Base-by-base conservation (phyloP, 2,329 filamentous ascomycete genomes). In the Colletotrichum sp. region DNA sequence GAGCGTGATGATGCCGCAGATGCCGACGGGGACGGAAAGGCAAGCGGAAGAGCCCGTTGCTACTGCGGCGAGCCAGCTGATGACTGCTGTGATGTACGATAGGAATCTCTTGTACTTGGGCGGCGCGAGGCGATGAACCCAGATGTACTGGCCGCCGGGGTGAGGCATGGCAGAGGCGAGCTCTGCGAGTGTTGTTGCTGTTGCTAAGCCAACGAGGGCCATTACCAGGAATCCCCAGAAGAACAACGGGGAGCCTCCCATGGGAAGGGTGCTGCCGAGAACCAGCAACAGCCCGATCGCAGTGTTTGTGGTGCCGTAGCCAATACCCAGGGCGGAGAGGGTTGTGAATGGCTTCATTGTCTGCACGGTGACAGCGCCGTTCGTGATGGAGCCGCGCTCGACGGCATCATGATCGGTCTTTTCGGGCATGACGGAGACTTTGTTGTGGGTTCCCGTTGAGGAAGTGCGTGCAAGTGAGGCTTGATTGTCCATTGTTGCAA, bases 311-410 rank as follows among this genome's bases (percentile, higher is more conserved):
- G 79, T 79, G 21, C 79, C 79, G 59, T 81, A 81, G 34, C 79
- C 80, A 55, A 80, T 79, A 24, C 80, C 80, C 4, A 82, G 71
- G 4, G 80, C 80, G 1, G 81, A 82, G 1, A 82, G 72, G 1
- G 79, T 82, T 3, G 71, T 81, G 76, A 82, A 78, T 63, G 52
- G 82, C 85, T 69, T 89, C 85, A 78, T 70, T 9, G 77, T 79
- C 67, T 80, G 81, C 18, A 79, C 39, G 5, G 77, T 80, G 30
- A 78, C 59, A 21, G 80, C 70, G 12, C 77, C 79, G 16, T 78
- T 67, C 18, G 24, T 34, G 6, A 80, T 60, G 7, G 78, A 78
- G 32, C 32, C 26, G 24, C 26, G 28, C 49, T 72, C 60, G 10
- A 30, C 52, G 0, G 10, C 34, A 0, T 66, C 59, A 18, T 34